phyloP scores from a whole-genome alignment of 345 rosid species.

The Schrenkiella parvula region DNA sequence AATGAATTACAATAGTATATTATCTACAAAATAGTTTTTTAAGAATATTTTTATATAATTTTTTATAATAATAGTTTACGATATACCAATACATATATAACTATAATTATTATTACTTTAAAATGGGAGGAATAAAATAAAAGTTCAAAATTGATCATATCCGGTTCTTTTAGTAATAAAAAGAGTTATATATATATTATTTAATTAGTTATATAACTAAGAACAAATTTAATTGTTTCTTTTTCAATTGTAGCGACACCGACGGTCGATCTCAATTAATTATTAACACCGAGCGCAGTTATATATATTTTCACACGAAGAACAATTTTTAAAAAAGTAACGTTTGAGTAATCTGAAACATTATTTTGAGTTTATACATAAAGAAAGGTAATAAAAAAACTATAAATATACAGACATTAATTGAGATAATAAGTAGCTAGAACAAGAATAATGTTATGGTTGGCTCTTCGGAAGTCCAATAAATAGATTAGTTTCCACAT shows the following conservation, averaged over 20 bases:
- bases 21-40: too few relatives aligned
- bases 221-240: neutral
- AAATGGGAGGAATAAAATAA: too few relatives aligned
- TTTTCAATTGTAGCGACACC: neutral
- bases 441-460: neutral
- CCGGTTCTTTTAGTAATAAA: too few relatives aligned
- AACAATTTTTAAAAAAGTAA: neutral
- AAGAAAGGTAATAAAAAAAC: neutral
- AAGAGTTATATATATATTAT: too few relatives aligned
- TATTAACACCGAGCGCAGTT: neutral
- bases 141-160: too few relatives aligned
- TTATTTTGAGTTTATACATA: neutral
- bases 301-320: neutral
- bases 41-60: too few relatives aligned
- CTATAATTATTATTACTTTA: too few relatives aligned
- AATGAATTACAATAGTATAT: too few relatives aligned
- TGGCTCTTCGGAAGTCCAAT: constrained; percentile 40
- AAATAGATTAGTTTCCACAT: constrained; percentile 45
- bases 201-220: neutral
- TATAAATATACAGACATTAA: neutral
- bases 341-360: neutral
- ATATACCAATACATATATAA: too few relatives aligned
- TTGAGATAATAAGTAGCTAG: neutral
- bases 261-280: neutral
- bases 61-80: too few relatives aligned